Percentiles rank a stretch among this genome's conserved stretches.
Evolutionary conservation across 768 basidiomycete species (phyloP).

Genomic region (Sistotremastrum niveocremeum): DNA sequence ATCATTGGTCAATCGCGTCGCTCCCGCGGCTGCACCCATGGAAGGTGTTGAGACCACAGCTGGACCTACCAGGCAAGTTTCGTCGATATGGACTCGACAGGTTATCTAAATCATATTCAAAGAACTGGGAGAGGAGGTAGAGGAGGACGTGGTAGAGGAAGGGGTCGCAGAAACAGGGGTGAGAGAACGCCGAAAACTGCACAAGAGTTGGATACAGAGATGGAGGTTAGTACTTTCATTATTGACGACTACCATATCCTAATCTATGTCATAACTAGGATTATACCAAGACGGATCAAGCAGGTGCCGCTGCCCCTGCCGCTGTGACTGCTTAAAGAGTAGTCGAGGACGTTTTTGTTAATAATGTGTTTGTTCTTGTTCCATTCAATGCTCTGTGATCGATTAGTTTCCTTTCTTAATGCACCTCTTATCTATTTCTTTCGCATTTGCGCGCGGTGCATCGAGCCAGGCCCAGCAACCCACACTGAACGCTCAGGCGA

Average conservation of each 20-base stretch:
- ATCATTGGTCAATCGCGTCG: constrained; percentile 73
- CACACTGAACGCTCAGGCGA: too few species aligned
- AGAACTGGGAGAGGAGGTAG: constrained; percentile 19
- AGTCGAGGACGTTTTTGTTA: constrained; percentile 7
- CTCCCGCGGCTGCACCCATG: constrained; percentile 30
- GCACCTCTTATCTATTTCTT: too few species aligned
- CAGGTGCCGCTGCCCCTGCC: not conserved
- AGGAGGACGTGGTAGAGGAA: constrained; percentile 33
- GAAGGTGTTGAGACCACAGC: constrained; percentile 8
- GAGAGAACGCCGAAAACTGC: constrained; percentile 67
- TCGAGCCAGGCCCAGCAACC: too few species aligned
- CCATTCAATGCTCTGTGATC: too few species aligned
- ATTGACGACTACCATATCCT: not conserved
- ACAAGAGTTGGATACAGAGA: constrained; percentile 93
- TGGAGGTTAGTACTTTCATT: constrained; percentile 55
- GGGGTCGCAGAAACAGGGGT: constrained; percentile 29
- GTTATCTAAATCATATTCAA: constrained; percentile 11
- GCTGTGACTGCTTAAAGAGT: constrained; percentile 2
- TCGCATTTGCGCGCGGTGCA: too few species aligned
- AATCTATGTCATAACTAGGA: not conserved
- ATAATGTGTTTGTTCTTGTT: too few species aligned
- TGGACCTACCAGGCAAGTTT: constrained; percentile 20
- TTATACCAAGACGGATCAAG: not conserved
- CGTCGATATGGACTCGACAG: constrained; percentile 15
- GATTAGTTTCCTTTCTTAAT: too few species aligned